These are phyloP conservation scores for Serendipita sp. DNA, from an alignment of 768 basidiomycete species.

Conservation along the genomic window DNA sequence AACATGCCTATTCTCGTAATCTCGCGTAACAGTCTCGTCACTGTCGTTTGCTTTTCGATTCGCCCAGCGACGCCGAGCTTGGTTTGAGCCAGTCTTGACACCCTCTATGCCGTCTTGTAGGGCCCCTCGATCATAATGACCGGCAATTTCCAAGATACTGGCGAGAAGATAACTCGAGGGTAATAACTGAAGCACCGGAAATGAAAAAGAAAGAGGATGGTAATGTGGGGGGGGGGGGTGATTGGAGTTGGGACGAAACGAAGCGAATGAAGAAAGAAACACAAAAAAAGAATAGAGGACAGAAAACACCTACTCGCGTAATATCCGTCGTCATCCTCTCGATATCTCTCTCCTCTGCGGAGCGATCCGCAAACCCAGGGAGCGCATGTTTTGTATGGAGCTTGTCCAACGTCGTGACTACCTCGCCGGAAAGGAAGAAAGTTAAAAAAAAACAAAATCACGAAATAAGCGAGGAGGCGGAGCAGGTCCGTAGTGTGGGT, in stretches of 20 bases:
- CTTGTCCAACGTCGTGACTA: slow-evolving; percentile 82
- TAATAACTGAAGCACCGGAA: too few relatives aligned
- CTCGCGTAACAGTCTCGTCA: too few relatives aligned
- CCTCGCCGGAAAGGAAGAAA: slow-evolving; percentile 10
- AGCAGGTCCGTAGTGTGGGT: too few relatives aligned
- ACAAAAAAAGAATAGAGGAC: background rate
- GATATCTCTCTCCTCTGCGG: slow-evolving; percentile 88
- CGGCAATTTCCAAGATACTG: too few relatives aligned
- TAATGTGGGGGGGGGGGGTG: background rate
- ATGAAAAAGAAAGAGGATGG: slow-evolving; percentile 10
- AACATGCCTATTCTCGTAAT: too few relatives aligned
- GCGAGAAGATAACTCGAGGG: too few relatives aligned
- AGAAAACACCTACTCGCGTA: slow-evolving; percentile 45
- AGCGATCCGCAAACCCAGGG: slow-evolving; percentile 90
- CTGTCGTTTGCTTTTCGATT: too few relatives aligned
- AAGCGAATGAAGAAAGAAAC: background rate
- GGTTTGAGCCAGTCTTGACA: too few relatives aligned
- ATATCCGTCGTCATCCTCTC: slow-evolving; percentile 71
- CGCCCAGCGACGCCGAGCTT: too few relatives aligned
- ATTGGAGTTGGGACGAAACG: background rate
- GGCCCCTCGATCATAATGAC: too few relatives aligned
- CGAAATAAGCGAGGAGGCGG: too few relatives aligned
- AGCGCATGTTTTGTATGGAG: slow-evolving; percentile 91
- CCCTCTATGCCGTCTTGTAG: too few relatives aligned
- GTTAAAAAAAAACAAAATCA: background rate